phyloP scores from a whole-genome alignment of 1,284 basidiomycete species.

The Malassezia sp. region DNA sequence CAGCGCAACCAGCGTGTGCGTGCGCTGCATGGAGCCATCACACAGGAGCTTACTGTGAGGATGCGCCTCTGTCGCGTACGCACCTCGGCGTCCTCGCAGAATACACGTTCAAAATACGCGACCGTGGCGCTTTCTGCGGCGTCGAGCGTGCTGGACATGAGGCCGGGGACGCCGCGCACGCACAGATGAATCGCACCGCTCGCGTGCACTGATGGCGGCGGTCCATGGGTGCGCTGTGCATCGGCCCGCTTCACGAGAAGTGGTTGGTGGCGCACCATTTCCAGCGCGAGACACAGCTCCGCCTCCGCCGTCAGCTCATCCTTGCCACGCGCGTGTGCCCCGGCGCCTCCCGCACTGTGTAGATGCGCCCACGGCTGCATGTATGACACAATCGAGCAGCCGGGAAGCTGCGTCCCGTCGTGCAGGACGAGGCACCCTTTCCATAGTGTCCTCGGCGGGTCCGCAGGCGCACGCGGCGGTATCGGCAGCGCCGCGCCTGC shows the following conservation, averaged over 20 bases:
- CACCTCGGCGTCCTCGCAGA: constrained; percentile 29
- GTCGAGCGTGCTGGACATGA: constrained; percentile 20
- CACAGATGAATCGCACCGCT: not conserved
- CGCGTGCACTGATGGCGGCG: not conserved
- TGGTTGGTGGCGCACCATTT: constrained; percentile 40
- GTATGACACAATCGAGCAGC: constrained; percentile 34
- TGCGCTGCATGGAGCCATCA: too few relatives aligned
- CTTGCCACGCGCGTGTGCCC: not conserved
- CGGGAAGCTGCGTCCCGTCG: constrained; percentile 35
- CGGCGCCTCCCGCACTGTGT: not conserved
- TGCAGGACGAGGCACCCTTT: constrained; percentile 28
- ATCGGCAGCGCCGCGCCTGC: not conserved
- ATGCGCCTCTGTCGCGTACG: too few relatives aligned
- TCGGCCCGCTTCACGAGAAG: too few relatives aligned
- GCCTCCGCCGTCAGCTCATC: constrained; percentile 21
- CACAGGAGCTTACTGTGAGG: too few relatives aligned
- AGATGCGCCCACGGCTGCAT: constrained; percentile 25
- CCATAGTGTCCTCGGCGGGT: too few relatives aligned
- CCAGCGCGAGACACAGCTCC: constrained; percentile 37
- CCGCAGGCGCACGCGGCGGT: too few relatives aligned
- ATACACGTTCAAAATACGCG: constrained; percentile 31
- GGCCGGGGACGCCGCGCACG: not conserved
- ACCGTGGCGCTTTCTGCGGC: constrained; percentile 31
- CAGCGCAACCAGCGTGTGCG: not conserved
- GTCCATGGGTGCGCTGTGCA: not conserved